Evolutionary conservation across 176 grass and related monocot species (phyloP), one percentile per base, ranked within the genome.

Genomic region (Tillandsia leiboldiana): DNA sequence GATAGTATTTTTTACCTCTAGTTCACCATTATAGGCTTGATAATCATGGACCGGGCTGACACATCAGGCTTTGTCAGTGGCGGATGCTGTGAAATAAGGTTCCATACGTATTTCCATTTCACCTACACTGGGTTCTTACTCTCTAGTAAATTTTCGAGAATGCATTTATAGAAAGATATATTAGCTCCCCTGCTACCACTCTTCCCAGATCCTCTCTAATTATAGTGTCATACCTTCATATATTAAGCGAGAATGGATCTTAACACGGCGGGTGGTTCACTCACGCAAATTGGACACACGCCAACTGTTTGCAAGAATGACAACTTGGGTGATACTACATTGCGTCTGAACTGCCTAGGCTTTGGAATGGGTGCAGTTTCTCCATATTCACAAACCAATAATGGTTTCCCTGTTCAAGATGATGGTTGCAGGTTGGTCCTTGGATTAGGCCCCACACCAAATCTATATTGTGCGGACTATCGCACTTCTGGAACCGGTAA

Each of bases 1-100:
- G 57, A 47, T 69, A 50, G 18, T 13, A 18, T 61, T 49, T 49
- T 57, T 61, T 42, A 27, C 50, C 10, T 53, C n/a, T 59, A 57
- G 12, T 26, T 59, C 51, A 48, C 69, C 51, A 51, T 69, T 79
- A 15, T 51, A 71, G 79, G 26, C 13, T 70, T 67, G 22, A 71
- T 22, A 79, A 61, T 78, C 70, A 99, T 99, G 94, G 89, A 99
- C 67, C 86, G 89, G 66, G 72, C 80, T 28, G 94, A 99, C 80
- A 93, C 87, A 79, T 90, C 89, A 77, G 94, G 94, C 71, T 99
- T 99, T 80, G 75, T 99, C 65, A 86, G 89, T 61, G 77, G 87
- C 75, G 94, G 87, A 70, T 33, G 74, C 48, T 63, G 57, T 56
- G 76, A 74, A 73, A 75, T 72, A 47, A 85, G 70, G 33, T 84